A percentile compares a stretch with the other conserved stretches of the same genome.
phyloP scores from a whole-genome alignment of 768 basidiomycete genomes.

The Coprinopsis marcescibilis region DNA sequence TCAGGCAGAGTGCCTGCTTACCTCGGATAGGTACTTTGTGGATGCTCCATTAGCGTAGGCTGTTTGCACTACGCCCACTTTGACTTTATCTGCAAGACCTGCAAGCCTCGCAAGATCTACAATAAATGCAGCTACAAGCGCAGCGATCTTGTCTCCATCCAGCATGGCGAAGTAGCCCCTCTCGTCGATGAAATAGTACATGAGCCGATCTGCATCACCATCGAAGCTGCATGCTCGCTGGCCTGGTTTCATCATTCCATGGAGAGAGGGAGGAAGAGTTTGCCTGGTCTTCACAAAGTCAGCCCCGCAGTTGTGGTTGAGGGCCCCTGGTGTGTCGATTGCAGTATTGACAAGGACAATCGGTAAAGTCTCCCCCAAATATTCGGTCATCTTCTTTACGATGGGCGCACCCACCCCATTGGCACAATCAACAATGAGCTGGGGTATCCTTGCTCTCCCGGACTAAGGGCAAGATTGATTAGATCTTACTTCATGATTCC shows the following conservation, averaged over 20 bases:
- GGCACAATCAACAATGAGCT: conserved; percentile 91
- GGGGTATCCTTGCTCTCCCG: conserved; percentile 48
- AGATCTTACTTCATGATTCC: conserved; percentile 5
- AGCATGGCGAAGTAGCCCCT: conserved; percentile 79
- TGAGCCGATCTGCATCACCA: conserved; percentile 95
- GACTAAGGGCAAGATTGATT: conserved; percentile 32
- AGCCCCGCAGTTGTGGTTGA: conserved; percentile 89
- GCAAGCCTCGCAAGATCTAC: conserved; percentile 83
- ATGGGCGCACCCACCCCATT: conserved; percentile 90
- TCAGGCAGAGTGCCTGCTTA: conserved; percentile 27
- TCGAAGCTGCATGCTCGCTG: conserved; percentile 91
- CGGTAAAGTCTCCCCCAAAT: conserved; percentile 55
- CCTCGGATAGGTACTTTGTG: conserved; percentile 84
- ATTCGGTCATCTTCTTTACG: conserved; percentile 52
- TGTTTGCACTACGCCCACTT: conserved; percentile 95
- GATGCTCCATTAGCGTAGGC: conserved; percentile 98
- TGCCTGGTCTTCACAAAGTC: conserved; percentile 96
- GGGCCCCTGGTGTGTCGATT: conserved; percentile 55
- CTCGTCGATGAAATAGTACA: conserved; percentile 89
- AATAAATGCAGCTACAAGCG: conserved; percentile 88
- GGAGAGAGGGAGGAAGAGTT: conserved; percentile 73
- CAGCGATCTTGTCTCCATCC: conserved; percentile 98
- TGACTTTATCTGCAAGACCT: conserved; percentile 69
- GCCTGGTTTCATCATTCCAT: conserved; percentile 54
- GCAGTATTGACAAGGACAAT: conserved; percentile 67